Percentiles rank a stretch among this genome's conserved stretches.
Evolutionary conservation across 2,329 filamentous ascomycete species (phyloP).

Genomic region (Fonsecaea multimorphosa): DNA sequence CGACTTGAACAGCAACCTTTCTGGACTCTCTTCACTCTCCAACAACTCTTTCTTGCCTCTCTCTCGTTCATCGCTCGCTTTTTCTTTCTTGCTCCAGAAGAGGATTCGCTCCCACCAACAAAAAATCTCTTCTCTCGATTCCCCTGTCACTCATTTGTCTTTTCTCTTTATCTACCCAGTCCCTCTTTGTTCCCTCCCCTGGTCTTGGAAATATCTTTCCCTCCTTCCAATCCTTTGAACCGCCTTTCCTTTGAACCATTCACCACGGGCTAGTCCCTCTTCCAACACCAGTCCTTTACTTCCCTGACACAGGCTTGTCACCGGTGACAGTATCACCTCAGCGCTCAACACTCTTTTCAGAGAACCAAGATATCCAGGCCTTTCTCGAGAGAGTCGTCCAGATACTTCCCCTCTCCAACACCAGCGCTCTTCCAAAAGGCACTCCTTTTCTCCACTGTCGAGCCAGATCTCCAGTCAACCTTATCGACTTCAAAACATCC

Average conservation of each 20-base stretch:
- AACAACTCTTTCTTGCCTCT: background rate
- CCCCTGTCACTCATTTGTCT: slow-evolving; percentile 20
- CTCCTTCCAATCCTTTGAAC: slow-evolving; percentile 22
- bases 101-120: slow-evolving; percentile 17
- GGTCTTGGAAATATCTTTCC: slow-evolving; percentile 22
- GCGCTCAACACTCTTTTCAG: slow-evolving; percentile 21
- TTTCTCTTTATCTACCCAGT: slow-evolving; percentile 27
- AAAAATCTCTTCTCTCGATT: slow-evolving; percentile 14
- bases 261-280: slow-evolving; percentile 23
- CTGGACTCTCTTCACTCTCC: slow-evolving; percentile 3
- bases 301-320: slow-evolving; percentile 33
- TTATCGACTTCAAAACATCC: slow-evolving; percentile 5
- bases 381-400: background rate
- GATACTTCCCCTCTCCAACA: slow-evolving; percentile 1
- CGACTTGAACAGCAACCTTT: background rate
- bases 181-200: slow-evolving; percentile 29
- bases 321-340: slow-evolving; percentile 24
- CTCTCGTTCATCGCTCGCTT: slow-evolving; percentile 9
- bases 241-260: slow-evolving; percentile 27
- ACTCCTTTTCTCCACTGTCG: slow-evolving; percentile 26
- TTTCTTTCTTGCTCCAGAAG: slow-evolving; percentile 14
- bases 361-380: slow-evolving; percentile 14
- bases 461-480: slow-evolving; percentile 36
- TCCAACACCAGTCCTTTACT: slow-evolving; percentile 18
- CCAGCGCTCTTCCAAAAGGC: slow-evolving; percentile 8